phyloP scores from a whole-genome alignment of 2,329 filamentous ascomycete species.

The Xylariaceae sp. region DNA sequence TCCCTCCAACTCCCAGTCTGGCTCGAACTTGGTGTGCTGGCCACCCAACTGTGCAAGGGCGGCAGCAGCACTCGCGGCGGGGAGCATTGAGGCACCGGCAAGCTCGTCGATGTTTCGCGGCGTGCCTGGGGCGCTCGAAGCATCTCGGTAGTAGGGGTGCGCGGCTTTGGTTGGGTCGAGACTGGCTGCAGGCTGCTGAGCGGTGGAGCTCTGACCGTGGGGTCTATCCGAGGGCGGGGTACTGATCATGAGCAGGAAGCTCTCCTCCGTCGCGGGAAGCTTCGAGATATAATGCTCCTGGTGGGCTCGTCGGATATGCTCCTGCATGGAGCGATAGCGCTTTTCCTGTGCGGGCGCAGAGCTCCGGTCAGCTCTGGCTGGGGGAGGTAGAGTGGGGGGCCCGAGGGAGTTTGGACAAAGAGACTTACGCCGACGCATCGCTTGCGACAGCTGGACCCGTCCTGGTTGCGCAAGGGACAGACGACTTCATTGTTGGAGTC shows the following conservation, averaged over 20 bases:
- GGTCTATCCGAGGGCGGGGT: slow-evolving; percentile 71
- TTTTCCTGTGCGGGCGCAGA: slow-evolving; percentile 60
- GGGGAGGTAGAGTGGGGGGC: background rate
- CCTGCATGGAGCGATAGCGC: slow-evolving; percentile 96
- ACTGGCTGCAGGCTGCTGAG: slow-evolving; percentile 20
- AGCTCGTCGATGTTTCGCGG: slow-evolving; percentile 64
- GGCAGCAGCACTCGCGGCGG: slow-evolving; percentile 71
- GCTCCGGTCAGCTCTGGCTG: slow-evolving; percentile 17
- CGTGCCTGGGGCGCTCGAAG: slow-evolving; percentile 58
- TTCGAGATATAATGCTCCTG: slow-evolving; percentile 97
- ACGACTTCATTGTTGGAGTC: slow-evolving; percentile 94
- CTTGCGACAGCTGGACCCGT: slow-evolving; percentile 95
- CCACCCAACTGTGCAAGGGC: slow-evolving; percentile 74
- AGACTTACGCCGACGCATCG: slow-evolving; percentile 92
- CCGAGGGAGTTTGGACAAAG: slow-evolving; percentile 6
- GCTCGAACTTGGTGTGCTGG: slow-evolving; percentile 64
- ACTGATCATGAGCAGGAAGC: slow-evolving; percentile 93
- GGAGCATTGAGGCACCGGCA: slow-evolving; percentile 53
- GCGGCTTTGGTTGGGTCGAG: slow-evolving; percentile 36
- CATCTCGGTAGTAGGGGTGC: slow-evolving; percentile 61
- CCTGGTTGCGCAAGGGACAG: slow-evolving; percentile 90
- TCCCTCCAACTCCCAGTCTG: slow-evolving; percentile 70
- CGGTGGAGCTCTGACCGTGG: slow-evolving; percentile 32
- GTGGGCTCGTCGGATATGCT: slow-evolving; percentile 95
- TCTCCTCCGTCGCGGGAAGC: slow-evolving; percentile 95